phyloP scores from a whole-genome alignment of 2,329 filamentous ascomycete genomes.

The Penicillium rolfsii region DNA sequence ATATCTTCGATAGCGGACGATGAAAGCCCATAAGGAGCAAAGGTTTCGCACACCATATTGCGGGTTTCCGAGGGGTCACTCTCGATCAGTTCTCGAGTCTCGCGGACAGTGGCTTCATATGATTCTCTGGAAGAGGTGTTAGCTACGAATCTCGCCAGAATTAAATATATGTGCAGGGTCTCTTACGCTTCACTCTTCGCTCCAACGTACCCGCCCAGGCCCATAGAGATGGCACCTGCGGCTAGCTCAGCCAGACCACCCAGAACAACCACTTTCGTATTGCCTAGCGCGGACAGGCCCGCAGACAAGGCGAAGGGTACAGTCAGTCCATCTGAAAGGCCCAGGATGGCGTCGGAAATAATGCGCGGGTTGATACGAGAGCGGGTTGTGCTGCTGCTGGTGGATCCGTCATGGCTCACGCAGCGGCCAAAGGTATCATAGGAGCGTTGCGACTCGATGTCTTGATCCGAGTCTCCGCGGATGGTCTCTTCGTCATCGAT shows the following conservation, averaged over 20 bases:
- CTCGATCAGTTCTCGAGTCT: conserved; percentile 48
- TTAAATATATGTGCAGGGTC: no score
- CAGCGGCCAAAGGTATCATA: conserved; percentile 40
- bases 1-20: conserved; percentile 41
- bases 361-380: conserved; percentile 48
- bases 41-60: conserved; percentile 46
- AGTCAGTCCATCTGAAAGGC: conserved; percentile 76
- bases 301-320: conserved; percentile 79
- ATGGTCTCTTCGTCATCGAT: conserved; percentile 30
- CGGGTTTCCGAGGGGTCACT: conserved; percentile 43
- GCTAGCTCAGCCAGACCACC: conserved; percentile 77
- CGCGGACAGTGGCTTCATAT: conserved; percentile 50
- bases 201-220: conserved; percentile 73
- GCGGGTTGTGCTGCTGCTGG: conserved; percentile 32
- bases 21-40: conserved; percentile 48
- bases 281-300: conserved; percentile 64
- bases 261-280: conserved; percentile 69
- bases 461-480: conserved; percentile 30
- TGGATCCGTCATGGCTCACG: conserved; percentile 29
- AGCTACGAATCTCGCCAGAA: not conserved
- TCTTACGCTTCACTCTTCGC: conserved; percentile 56
- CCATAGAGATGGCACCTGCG: conserved; percentile 77
- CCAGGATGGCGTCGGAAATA: conserved; percentile 68
- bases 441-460: conserved; percentile 41
- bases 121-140: conserved; percentile 40